Evolutionary conservation across 169 alveolate genomes (phyloP), one percentile per base, ranked within the genome.

Genomic region (Plasmodium knowlesi): DNA sequence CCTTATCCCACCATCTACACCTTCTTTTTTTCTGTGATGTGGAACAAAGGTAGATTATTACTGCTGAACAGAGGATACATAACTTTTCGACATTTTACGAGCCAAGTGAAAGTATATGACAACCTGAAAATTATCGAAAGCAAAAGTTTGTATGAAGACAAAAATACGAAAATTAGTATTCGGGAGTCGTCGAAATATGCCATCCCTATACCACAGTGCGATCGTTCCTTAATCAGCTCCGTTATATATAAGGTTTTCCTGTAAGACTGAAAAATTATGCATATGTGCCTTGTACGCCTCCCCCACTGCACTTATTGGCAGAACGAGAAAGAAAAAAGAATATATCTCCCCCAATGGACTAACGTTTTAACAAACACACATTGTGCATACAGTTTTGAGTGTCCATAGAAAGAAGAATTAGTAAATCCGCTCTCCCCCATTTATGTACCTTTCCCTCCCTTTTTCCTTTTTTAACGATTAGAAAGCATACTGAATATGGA

Each of bases 401-500:
- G 5, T 16, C 70, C 43, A 50, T 70, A 32, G 28, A 67, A 84
- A 46, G 79, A 32, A 54, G 57, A 67, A 39, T 34, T 61, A 34
- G 78, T 37, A 30, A 32, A 82, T 30, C 37, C 70, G 28, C 50
- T 12, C 1, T 37, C n/a, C 30, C 19, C 34, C n/a, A 22, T 67
- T 50, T 50, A 71, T 71, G 41, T 30, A 5, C 3, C 32, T 81
- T n/a, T 81, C 25, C 72, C 43, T 0, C 57, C 12, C 22, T 19
- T 82, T 82, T 82, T 32, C 71, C 37, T 16, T 19, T 41, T 37
- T 79, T 37, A 41, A 6, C 72, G 14, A 54, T 84, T 86, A 86
- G 93, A 76, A 86, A 86, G 46, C 93, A 86, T 70, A 86, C 93
- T 12, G 93, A 86, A 74, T 86, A 86, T 86, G 93, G 93, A n/a